A percentile compares a stretch with the other conserved stretches of the same genome.
Conservation (phyloP, 176 grass and related monocot species). For the Pharus latifolius region DNA sequence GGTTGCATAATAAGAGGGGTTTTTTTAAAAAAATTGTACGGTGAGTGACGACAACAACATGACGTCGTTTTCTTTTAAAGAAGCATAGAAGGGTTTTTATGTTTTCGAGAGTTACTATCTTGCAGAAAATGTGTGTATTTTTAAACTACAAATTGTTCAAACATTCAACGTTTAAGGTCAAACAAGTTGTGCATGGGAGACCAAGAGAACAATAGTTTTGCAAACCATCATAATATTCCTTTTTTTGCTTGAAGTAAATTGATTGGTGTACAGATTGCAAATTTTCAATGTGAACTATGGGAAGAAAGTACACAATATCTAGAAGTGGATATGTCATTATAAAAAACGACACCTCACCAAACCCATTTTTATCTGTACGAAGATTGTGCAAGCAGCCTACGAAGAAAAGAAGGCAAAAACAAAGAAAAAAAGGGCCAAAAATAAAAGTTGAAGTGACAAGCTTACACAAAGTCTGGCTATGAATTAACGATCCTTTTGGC, state of each 20-base stretch:
- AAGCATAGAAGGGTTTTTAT: too few relatives aligned
- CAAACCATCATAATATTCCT: background rate
- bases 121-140: too few relatives aligned
- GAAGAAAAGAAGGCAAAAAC: conserved; percentile 15
- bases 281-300: conserved; percentile 32
- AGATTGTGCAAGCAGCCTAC: conserved; percentile 17
- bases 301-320: background rate
- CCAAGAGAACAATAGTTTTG: too few relatives aligned
- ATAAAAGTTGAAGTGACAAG: conserved; percentile 1
- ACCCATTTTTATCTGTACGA: conserved; percentile 15
- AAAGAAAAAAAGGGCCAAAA: background rate
- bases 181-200: too few relatives aligned
- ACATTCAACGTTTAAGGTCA: too few relatives aligned
- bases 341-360: conserved; percentile 19
- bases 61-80: too few relatives aligned
- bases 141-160: too few relatives aligned
- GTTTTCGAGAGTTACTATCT: too few relatives aligned
- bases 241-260: background rate
- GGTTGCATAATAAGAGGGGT: too few relatives aligned
- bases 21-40: too few relatives aligned
- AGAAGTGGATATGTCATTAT: conserved; percentile 14
- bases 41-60: too few relatives aligned
- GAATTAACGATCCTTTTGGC: conserved; percentile 1
- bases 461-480: conserved; percentile 8
- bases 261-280: background rate